These are phyloP conservation scores for Wallemia hederae DNA, from an alignment of 1,284 basidiomycete species.

Conservation along the genomic window DNA sequence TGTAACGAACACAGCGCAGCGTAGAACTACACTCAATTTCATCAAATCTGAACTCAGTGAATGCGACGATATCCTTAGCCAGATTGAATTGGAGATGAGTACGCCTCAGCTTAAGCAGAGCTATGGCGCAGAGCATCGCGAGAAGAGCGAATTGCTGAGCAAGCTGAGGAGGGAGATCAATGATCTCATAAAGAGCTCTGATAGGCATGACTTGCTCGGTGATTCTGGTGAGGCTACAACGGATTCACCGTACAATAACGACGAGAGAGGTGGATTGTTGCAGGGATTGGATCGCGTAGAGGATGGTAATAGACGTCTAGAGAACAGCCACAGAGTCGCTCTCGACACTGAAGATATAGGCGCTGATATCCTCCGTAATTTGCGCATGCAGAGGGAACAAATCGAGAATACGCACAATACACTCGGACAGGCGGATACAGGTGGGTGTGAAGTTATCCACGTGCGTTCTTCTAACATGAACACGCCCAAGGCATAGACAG, in stretches of 20 bases:
- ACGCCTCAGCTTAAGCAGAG: not conserved
- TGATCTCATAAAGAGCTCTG: not conserved
- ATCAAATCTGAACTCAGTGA: not conserved
- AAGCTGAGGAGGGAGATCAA: not conserved
- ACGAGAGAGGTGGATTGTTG: not conserved
- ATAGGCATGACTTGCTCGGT: not conserved
- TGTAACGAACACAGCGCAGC: not conserved
- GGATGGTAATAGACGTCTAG: constrained; percentile 30
- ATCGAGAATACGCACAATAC: constrained; percentile 80
- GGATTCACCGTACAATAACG: not conserved
- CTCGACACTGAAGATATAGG: constrained; percentile 90
- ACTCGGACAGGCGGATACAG: not conserved
- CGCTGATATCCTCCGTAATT: constrained; percentile 60
- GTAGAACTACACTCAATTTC: not conserved
- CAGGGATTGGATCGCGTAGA: not conserved
- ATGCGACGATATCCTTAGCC: not conserved
- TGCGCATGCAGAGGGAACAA: constrained; percentile 71
- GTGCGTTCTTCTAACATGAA: too few species aligned
- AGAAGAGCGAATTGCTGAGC: too few species aligned
- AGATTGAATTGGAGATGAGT: not conserved
- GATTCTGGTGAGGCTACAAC: not conserved
- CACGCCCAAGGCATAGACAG: not conserved
- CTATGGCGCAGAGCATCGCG: too few species aligned
- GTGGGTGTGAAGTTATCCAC: not conserved
- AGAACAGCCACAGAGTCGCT: constrained; percentile 72